A percentile compares a stretch with the other conserved stretches of the same genome.
Evolutionary conservation across 768 basidiomycete species (phyloP).

Genomic region (Udeniomyces megalosporus): DNA sequence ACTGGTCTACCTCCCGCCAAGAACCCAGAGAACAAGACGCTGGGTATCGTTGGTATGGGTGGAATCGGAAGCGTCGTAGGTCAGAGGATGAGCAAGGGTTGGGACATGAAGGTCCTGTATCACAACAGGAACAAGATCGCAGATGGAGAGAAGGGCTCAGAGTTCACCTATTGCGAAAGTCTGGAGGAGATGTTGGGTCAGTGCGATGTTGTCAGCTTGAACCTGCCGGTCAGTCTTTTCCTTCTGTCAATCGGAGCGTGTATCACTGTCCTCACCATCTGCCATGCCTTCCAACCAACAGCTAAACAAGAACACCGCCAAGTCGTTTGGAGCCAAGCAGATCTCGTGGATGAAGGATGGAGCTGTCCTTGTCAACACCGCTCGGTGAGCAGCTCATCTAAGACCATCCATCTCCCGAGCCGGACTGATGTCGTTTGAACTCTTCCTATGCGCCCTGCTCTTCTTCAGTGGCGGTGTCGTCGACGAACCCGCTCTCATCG

Average conservation of each 20-base stretch:
- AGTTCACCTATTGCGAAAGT: constrained; percentile 54
- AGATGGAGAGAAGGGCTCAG: constrained; percentile 26
- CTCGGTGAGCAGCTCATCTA: not conserved
- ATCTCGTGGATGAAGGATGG: constrained; percentile 11
- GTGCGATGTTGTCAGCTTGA: constrained; percentile 70
- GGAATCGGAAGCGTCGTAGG: constrained; percentile 36
- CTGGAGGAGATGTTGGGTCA: constrained; percentile 46
- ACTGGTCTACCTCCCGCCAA: constrained; percentile 20
- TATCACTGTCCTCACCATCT: not conserved
- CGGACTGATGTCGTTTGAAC: no score
- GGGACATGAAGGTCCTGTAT: constrained; percentile 82
- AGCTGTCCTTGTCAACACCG: constrained; percentile 11
- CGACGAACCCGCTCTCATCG: constrained; percentile 9
- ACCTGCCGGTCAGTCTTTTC: constrained; percentile 41
- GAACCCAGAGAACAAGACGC: constrained; percentile 26
- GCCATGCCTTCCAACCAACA: not conserved
- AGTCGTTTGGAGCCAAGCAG: constrained; percentile 11
- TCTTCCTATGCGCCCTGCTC: not conserved
- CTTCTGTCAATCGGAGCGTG: not conserved
- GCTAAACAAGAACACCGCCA: constrained; percentile 12
- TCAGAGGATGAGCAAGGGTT: constrained; percentile 38
- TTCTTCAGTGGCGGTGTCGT: constrained; percentile 5
- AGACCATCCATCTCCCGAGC: not conserved
- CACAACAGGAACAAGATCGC: constrained; percentile 35
- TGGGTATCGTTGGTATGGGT: constrained; percentile 33